Conservation (phyloP, 768 basidiomycete species). For the Aureoboletus auriporus region DNA sequence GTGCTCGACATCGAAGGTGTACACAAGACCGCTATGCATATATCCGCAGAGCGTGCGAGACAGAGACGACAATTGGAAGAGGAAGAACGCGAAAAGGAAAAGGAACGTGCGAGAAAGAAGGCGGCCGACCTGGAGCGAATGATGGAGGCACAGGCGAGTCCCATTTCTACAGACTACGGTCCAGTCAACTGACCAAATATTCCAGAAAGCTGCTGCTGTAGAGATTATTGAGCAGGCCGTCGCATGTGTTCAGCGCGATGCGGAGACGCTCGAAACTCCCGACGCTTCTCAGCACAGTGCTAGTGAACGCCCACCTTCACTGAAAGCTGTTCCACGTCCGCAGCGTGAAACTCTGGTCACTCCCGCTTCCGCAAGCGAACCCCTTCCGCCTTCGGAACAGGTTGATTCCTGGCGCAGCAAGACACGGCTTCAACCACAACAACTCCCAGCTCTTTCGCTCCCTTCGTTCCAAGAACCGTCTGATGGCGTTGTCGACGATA, state of each 20-base stretch:
- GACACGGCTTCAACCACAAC: slow-evolving; percentile 26
- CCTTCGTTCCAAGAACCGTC: slow-evolving; percentile 34
- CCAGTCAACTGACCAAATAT: slow-evolving; percentile 4
- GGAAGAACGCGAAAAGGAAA: slow-evolving; percentile 73
- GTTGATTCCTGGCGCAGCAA: slow-evolving; percentile 68
- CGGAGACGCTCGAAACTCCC: slow-evolving; percentile 2
- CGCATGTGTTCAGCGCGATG: slow-evolving; percentile 19
- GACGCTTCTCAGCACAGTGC: slow-evolving; percentile 9
- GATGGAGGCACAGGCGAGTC: slow-evolving; percentile 31
- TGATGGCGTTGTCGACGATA: slow-evolving; percentile 47
- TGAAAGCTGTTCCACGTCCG: slow-evolving; percentile 26
- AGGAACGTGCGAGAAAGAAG: slow-evolving; percentile 77
- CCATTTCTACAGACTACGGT: slow-evolving; percentile 5
- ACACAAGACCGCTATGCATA: slow-evolving; percentile 79
- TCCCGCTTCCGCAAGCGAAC: slow-evolving; percentile 17
- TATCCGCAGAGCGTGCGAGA: slow-evolving; percentile 78
- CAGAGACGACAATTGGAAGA: slow-evolving; percentile 80
- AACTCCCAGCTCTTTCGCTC: slow-evolving; percentile 30
- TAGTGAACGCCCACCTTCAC: slow-evolving; percentile 33
- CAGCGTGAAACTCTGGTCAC: slow-evolving; percentile 10
- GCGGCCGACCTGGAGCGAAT: slow-evolving; percentile 72
- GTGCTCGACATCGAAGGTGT: slow-evolving; percentile 55
- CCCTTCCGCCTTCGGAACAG: slow-evolving; percentile 31
- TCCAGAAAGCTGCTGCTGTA: slow-evolving; percentile 36
- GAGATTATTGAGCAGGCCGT: slow-evolving; percentile 47